These are phyloP conservation scores for Mrakia gelida DNA, from an alignment of 768 basidiomycete species.

Conservation along the genomic window DNA sequence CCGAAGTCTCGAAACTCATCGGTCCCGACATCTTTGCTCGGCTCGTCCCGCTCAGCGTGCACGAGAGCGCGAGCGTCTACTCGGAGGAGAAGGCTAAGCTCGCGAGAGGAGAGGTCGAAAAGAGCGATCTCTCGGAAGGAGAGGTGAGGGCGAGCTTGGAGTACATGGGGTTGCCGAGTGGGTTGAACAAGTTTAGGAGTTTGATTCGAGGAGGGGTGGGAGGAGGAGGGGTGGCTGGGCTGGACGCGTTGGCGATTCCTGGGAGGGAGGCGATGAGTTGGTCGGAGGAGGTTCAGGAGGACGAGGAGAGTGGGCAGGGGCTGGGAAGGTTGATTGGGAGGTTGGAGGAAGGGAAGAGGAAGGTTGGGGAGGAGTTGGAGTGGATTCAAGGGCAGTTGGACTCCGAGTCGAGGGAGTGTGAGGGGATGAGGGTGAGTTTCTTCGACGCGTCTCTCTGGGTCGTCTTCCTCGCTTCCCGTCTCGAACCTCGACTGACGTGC, in stretches of 20 bases:
- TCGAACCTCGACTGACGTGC: no score
- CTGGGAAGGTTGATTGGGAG: constrained; percentile 63
- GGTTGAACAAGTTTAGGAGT: constrained; percentile 59
- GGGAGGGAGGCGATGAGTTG: constrained; percentile 21
- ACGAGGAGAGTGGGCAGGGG: constrained; percentile 64
- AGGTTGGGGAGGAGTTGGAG: constrained; percentile 63
- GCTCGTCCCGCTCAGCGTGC: constrained; percentile 86
- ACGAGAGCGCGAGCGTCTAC: constrained; percentile 92
- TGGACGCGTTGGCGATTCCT: constrained; percentile 26
- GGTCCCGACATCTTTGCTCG: constrained; percentile 84
- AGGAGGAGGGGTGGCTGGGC: constrained; percentile 48
- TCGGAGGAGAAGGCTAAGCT: constrained; percentile 98
- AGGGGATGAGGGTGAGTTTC: constrained; percentile 60
- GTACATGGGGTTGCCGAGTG: constrained; percentile 70
- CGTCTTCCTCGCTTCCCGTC: not conserved
- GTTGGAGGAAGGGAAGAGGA: constrained; percentile 60
- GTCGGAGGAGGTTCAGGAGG: constrained; percentile 48
- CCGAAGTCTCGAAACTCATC: constrained; percentile 90
- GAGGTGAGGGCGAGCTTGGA: constrained; percentile 76
- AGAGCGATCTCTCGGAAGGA: constrained; percentile 73
- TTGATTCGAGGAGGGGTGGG: constrained; percentile 59
- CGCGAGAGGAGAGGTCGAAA: constrained; percentile 82
- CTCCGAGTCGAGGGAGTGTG: constrained; percentile 77
- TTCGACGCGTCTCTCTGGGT: not conserved
- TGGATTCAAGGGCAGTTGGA: constrained; percentile 65